Evolutionary conservation across 2,329 filamentous ascomycete species (phyloP).

Genomic region (Emmonsia crescens): DNA sequence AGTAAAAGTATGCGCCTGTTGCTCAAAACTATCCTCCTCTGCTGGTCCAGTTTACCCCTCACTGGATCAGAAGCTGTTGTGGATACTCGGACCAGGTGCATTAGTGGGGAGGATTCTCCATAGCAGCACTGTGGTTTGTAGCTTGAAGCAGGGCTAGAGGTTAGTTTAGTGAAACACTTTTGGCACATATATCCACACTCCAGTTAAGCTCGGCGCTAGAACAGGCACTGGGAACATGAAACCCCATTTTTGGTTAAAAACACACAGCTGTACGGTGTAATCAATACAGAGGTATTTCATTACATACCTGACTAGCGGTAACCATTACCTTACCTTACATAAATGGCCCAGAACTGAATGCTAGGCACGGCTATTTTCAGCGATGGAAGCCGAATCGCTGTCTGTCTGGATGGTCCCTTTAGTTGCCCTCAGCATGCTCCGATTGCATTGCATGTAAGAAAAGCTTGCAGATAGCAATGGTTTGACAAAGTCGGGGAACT

Average conservation of each 20-base stretch:
- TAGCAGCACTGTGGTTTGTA: not conserved
- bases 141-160: not conserved
- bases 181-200: no score
- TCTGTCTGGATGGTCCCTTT: no score
- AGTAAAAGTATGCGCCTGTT: not conserved
- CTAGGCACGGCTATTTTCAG: no score
- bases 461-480: no score
- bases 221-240: no score
- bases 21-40: not conserved
- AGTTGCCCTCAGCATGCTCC: no score
- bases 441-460: no score
- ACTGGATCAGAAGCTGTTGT: not conserved
- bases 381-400: no score
- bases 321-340: no score
- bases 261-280: not conserved
- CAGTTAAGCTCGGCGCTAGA: no score
- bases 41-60: not conserved
- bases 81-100: not conserved
- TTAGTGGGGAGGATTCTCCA: not conserved
- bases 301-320: not conserved
- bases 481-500: not conserved
- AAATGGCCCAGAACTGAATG: no score
- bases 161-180: not conserved
- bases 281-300: not conserved
- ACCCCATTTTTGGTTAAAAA: not conserved